Evolutionary conservation across 1,139 yeast genomes (phyloP), one percentile per base, ranked within the genome.

Genomic region (Yamadazyma conglobata): DNA sequence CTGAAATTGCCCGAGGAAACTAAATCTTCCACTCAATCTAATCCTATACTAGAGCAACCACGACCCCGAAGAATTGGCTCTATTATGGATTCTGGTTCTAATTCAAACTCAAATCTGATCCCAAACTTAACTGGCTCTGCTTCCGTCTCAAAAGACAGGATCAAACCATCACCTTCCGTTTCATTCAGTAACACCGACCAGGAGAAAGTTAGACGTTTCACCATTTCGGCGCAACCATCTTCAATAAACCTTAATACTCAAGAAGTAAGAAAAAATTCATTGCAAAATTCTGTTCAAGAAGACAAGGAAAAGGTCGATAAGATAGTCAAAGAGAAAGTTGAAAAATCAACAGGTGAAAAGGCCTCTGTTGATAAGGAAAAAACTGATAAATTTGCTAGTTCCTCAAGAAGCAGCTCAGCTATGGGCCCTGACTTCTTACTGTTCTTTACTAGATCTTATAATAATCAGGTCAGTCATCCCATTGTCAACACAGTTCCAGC

Each of bases 211-310:
- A 46, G 73, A 31, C 44, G 74, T 27, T 67, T 68, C 46, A 68
- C 74, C 9, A 68, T 68, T 14, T 56, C 68, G 6, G 68, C 74
- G 2, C 72, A 68, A 33, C 74, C 74, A 4, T 58, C 64, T 1
- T 34, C 52, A 4, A 47, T 42, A 3, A 56, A 44, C 33, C 33
- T 57, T n/a, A 29, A 48, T 6, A 30, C 21, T 10, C 32, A 25
- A 19, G 44, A 36, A 8, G 19, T 18, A 4, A 29, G 44, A 16
- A 43, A 38, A 14, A 30, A 32, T 22, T 38, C 43, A 5, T 30
- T 40, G n/a, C 45, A 35, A 16, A 28, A 30, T 21, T 19, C 24
- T 5, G 21, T n/a, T 10, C 19, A 13, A 11, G 24, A 16, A n/a
- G 32, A 20, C 20, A 24, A 19, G 15, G 27, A 23, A 4, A 18